phyloP scores from a whole-genome alignment of 257 asterid genomes.

The Anisodus tanguticus region DNA sequence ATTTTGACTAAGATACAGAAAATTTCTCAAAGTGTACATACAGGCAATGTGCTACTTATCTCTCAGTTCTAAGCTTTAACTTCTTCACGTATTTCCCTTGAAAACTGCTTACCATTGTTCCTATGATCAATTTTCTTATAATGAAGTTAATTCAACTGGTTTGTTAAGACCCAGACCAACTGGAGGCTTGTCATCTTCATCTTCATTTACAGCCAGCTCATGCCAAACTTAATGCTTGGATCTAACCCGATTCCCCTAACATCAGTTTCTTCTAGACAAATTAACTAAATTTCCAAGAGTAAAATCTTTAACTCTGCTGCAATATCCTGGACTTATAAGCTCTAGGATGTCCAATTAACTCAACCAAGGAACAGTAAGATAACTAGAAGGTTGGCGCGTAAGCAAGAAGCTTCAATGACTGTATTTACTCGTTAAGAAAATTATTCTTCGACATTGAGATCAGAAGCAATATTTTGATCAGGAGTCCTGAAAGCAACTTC shows the following conservation, averaged over 20 bases:
- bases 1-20: neutral
- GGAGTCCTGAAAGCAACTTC: constrained; percentile 45
- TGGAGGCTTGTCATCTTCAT: constrained; percentile 68
- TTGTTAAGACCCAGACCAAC: constrained; percentile 79
- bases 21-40: neutral
- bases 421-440: constrained; percentile 47
- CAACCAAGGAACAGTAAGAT: constrained; percentile 65
- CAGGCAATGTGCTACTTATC: constrained; percentile 64
- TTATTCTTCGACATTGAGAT: constrained; percentile 58
- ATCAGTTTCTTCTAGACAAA: constrained; percentile 71
- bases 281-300: constrained; percentile 74
- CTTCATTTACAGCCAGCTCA: constrained; percentile 69
- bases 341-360: constrained; percentile 67
- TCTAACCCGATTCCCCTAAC: constrained; percentile 70
- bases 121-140: constrained; percentile 40
- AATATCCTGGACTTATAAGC: constrained; percentile 67
- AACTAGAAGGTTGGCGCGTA: constrained; percentile 55
- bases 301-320: constrained; percentile 70
- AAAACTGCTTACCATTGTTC: constrained; percentile 29
- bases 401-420: constrained; percentile 47
- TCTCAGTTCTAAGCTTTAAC: constrained; percentile 60
- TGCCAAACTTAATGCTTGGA: constrained; percentile 56
- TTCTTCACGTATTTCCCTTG: constrained; percentile 41
- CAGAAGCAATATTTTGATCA: constrained; percentile 38
- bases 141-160: constrained; percentile 75